These are phyloP conservation scores for Aurantiochytrium sp. DNA, from an alignment of 108 stramenopile species.

Conservation along the genomic window DNA sequence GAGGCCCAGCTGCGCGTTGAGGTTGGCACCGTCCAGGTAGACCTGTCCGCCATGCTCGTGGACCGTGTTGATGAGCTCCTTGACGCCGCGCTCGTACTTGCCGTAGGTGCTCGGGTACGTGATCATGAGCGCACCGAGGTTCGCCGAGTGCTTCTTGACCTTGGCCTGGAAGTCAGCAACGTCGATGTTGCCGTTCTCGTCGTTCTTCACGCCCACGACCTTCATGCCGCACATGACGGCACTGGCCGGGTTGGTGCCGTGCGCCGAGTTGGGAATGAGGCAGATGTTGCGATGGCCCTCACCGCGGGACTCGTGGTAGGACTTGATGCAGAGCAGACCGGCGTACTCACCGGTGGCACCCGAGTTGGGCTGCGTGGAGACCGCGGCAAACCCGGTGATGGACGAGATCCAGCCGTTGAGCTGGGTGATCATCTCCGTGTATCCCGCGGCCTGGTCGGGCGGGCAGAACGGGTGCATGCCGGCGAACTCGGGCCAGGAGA, in stretches of 20 bases:
- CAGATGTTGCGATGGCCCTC: constrained; percentile 90
- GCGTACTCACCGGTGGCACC: constrained; percentile 97
- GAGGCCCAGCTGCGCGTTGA: constrained; percentile 97
- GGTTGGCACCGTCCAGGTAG: constrained; percentile 99
- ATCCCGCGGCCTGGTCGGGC: constrained; percentile 80
- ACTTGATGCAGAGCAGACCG: constrained; percentile 84
- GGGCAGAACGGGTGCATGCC: constrained; percentile 98
- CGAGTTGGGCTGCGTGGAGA: constrained; percentile 93
- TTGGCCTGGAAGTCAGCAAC: constrained; percentile 80
- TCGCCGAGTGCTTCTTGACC: constrained; percentile 79
- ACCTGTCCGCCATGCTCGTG: constrained; percentile 93
- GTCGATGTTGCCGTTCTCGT: constrained; percentile 83
- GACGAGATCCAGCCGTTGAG: constrained; percentile 87
- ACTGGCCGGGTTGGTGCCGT: constrained; percentile 97
- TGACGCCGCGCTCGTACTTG: constrained; percentile 91
- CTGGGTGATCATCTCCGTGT: constrained; percentile 85
- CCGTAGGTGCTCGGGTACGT: constrained; percentile 99
- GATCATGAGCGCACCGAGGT: constrained; percentile 94
- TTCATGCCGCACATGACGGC: constrained; percentile 93
- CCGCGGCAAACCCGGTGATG: constrained; percentile 98
- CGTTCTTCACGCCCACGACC: constrained; percentile 92
- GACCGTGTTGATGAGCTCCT: constrained; percentile 75
- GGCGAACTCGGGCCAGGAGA: constrained; percentile 93
- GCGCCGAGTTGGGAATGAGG: constrained; percentile 95
- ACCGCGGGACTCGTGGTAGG: constrained; percentile 73